These are phyloP conservation scores for Colletotrichum caudatum DNA, from an alignment of 2,329 filamentous ascomycete species.

Conservation along the genomic window DNA sequence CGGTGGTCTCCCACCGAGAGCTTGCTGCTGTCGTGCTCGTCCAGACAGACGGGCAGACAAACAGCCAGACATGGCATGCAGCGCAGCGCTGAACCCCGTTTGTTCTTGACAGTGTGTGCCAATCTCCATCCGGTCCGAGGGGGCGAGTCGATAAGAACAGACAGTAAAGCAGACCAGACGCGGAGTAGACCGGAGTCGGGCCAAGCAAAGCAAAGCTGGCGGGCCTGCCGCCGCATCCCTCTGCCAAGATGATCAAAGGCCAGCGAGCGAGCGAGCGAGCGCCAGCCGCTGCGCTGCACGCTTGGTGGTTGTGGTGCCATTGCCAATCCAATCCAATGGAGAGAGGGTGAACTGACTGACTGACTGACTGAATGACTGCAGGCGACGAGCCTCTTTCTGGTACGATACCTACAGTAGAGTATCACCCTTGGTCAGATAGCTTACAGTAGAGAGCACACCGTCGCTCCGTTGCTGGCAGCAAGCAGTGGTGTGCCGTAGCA, in stretches of 20 bases:
- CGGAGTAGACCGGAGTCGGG: constrained; percentile 1
- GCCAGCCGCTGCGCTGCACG: neutral
- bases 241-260: neutral
- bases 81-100: neutral
- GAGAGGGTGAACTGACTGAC: neutral
- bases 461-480: constrained; percentile 8
- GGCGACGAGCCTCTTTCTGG: neutral
- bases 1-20: constrained; percentile 3
- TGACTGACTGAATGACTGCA: constrained; percentile 16
- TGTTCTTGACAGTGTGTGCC: neutral
- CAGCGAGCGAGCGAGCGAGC: neutral
- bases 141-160: neutral
- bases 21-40: constrained; percentile 7
- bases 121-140: constrained; percentile 1
- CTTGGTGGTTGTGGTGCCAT: neutral
- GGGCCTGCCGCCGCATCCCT: constrained; percentile 3
- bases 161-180: neutral
- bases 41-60: constrained; percentile 3
- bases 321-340: neutral
- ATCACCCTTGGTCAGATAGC: constrained; percentile 1
- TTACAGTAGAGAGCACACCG: neutral
- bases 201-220: neutral
- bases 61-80: neutral
- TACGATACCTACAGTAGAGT: neutral
- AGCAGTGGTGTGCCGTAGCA: neutral